These are phyloP conservation scores for Ramaria sp. DNA, from an alignment of 768 basidiomycete genomes.

Conservation along the genomic window DNA sequence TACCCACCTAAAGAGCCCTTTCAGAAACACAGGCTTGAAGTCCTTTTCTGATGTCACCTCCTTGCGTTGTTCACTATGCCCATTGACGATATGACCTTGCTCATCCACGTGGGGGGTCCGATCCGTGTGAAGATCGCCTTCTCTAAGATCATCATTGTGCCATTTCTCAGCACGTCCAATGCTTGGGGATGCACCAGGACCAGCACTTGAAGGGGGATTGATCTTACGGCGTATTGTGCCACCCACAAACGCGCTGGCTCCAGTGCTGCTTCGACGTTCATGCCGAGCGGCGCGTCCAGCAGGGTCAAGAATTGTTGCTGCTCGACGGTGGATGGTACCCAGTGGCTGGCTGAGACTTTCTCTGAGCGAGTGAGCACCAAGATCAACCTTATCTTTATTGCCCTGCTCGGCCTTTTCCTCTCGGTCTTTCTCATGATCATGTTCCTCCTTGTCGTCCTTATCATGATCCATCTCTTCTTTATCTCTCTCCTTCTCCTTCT, in stretches of 20 bases:
- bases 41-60: constrained; percentile 53
- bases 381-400: not conserved
- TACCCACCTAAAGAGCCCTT: constrained; percentile 84
- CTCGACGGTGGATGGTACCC: constrained; percentile 54
- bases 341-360: constrained; percentile 44
- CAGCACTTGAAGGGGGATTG: constrained; percentile 18
- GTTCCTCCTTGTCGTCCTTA: not conserved
- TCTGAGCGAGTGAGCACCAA: not conserved
- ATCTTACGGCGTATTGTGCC: constrained; percentile 48
- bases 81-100: constrained; percentile 21
- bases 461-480: constrained; percentile 9
- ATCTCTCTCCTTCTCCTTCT: constrained; percentile 22
- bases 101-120: constrained; percentile 30
- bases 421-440: not conserved
- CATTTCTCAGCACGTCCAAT: too few relatives aligned
- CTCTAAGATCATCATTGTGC: constrained; percentile 35
- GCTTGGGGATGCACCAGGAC: not conserved
- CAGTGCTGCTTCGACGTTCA: constrained; percentile 68
- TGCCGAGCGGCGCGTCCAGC: constrained; percentile 51
- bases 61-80: constrained; percentile 28
- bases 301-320: constrained; percentile 69
- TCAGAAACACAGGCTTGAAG: constrained; percentile 90
- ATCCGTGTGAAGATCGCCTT: constrained; percentile 9
- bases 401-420: not conserved
- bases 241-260: constrained; percentile 41